Evolutionary conservation across 768 basidiomycete genomes (phyloP).

Genomic region (Termitomyces sp.): DNA sequence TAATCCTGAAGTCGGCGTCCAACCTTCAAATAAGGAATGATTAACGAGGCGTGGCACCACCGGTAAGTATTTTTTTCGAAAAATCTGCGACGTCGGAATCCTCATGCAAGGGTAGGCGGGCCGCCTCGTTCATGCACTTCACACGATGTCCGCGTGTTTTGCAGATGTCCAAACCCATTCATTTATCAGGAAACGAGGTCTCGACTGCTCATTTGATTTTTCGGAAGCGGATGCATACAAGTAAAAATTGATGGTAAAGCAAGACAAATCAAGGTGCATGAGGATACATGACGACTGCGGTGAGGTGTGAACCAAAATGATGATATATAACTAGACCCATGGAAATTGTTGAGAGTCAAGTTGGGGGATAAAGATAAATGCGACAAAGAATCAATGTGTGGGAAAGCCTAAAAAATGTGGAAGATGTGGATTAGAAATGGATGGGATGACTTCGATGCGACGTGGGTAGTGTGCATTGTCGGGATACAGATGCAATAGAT

Average conservation of each 20-base stretch:
- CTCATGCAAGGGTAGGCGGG: neutral
- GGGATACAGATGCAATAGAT: conserved; percentile 13
- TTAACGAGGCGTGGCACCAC: neutral
- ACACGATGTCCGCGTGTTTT: neutral
- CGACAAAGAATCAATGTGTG: conserved; percentile 6
- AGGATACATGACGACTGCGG: conserved; percentile 5
- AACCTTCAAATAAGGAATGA: neutral
- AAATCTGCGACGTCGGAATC: neutral
- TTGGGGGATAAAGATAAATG: conserved; percentile 7
- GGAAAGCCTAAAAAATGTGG: neutral
- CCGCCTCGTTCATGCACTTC: neutral
- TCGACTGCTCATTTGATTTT: neutral
- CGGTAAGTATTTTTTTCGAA: neutral
- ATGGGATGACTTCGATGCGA: conserved; percentile 3
- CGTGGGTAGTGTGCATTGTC: conserved; percentile 9
- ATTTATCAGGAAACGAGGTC: neutral
- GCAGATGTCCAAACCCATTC: neutral
- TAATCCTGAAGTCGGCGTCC: too few species aligned
- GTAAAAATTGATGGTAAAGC: conserved; percentile 2
- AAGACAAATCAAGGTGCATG: conserved; percentile 12
- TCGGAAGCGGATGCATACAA: conserved; percentile 3
- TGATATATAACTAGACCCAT: neutral
- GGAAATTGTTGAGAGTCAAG: neutral
- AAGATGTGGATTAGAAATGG: neutral
- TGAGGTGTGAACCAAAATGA: conserved; percentile 10